These are phyloP conservation scores for Mariannaea elegans DNA, from an alignment of 2,329 filamentous ascomycete genomes.

Conservation along the genomic window DNA sequence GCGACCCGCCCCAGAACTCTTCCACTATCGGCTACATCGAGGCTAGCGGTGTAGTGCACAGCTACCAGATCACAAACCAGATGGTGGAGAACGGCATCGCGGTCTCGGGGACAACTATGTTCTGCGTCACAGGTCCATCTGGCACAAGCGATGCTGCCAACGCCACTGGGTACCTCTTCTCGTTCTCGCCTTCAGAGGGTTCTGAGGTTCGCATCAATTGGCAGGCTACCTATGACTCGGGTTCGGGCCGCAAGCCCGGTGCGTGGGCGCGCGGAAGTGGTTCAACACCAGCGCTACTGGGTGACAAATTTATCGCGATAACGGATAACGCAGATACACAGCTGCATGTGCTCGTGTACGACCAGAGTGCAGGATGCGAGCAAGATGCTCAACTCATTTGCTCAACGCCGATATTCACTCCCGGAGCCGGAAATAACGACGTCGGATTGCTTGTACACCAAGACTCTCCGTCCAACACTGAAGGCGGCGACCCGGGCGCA, in stretches of 20 bases:
- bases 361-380: neutral
- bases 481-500: no score
- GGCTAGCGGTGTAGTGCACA: neutral
- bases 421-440: neutral
- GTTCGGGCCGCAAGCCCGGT: neutral
- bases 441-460: neutral
- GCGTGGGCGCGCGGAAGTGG: neutral
- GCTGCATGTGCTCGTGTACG: neutral
- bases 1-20: no score
- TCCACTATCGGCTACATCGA: neutral
- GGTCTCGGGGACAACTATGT: neutral
- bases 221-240: neutral
- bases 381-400: neutral
- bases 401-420: neutral
- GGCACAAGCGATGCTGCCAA: neutral
- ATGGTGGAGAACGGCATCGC: neutral
- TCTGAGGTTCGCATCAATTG: neutral
- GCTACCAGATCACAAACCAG: neutral
- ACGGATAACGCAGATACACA: neutral
- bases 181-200: no score
- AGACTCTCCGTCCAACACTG: no score
- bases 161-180: no score
- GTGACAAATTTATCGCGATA: neutral
- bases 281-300: neutral
- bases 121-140: neutral